Conservation (phyloP, 306 rosid genomes). For the Cicer arietinum region DNA sequence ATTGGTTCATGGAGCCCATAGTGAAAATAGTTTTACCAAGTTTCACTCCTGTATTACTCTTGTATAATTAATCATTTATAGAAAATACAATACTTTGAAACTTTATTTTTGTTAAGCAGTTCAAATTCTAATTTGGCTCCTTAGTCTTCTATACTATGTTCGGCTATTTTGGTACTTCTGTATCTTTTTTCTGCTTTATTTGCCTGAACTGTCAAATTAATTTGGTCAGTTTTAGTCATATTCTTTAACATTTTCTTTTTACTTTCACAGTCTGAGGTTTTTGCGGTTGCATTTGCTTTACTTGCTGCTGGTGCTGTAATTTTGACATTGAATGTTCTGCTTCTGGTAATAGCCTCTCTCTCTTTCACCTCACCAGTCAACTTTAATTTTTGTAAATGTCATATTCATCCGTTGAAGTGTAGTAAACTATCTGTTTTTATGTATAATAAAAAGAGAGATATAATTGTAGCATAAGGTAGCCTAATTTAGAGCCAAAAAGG, state of each 20-base stretch:
- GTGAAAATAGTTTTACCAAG: neutral
- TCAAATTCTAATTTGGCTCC: constrained; percentile 6
- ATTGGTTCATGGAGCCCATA: constrained; percentile 4
- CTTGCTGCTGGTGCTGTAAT: constrained; percentile 97
- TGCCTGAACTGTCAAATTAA: constrained; percentile 11
- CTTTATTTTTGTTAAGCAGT: neutral
- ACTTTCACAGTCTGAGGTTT: constrained; percentile 84
- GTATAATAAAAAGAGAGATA: constrained; percentile 24
- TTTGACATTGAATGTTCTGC: constrained; percentile 93
- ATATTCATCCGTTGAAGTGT: neutral
- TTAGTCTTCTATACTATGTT: constrained; percentile 1
- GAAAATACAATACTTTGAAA: constrained; percentile 18
- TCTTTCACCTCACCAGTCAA: constrained; percentile 16
- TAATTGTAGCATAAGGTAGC: neutral
- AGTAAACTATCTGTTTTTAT: constrained; percentile 8
- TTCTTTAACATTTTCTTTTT: constrained; percentile 32
- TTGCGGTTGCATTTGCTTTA: constrained; percentile 96
- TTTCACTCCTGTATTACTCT: constrained; percentile 14
- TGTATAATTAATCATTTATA: neutral
- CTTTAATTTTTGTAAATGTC: constrained; percentile 24
- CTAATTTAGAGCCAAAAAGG: constrained; percentile 1
- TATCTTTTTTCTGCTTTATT: constrained; percentile 6
- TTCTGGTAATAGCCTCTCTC: constrained; percentile 70
- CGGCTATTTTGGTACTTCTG: constrained; percentile 11
- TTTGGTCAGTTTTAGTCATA: constrained; percentile 13